Conservation (phyloP, 345 rosid genomes). For the Gossypium thurberi region DNA sequence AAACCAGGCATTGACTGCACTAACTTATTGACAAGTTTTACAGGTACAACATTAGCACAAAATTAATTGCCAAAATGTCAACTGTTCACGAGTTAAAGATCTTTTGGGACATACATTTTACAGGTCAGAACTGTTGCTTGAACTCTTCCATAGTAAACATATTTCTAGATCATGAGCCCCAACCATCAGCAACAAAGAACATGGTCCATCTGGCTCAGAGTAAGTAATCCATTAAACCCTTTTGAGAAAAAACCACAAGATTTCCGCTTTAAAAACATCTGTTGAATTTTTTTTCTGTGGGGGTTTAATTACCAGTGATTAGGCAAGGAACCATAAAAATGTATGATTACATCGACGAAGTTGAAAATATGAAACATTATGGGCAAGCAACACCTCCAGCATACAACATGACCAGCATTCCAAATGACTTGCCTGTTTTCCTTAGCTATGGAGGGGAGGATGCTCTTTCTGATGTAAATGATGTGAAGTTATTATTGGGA, state of each 20-base stretch:
- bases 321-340: conserved; percentile 35
- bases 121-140: conserved; percentile 61
- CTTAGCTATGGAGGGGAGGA: conserved; percentile 42
- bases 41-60: conserved; percentile 30
- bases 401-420: conserved; percentile 41
- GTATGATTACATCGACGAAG: conserved; percentile 33
- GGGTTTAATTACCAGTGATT: conserved; percentile 24
- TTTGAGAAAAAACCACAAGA: not conserved
- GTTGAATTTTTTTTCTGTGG: not conserved
- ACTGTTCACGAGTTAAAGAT: not conserved
- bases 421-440: conserved; percentile 40
- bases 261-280: not conserved
- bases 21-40: conserved; percentile 33
- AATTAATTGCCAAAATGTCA: not conserved
- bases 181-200: conserved; percentile 46
- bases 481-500: conserved; percentile 31
- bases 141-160: conserved; percentile 28
- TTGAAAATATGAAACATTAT: conserved; percentile 35
- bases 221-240: conserved; percentile 14
- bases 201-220: conserved; percentile 59
- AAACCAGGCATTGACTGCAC: conserved; percentile 40
- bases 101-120: not conserved
- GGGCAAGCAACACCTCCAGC: conserved; percentile 35
- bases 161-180: conserved; percentile 48
- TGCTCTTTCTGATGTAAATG: conserved; percentile 35